Evolutionary conservation across 2,329 filamentous ascomycete species (phyloP).

Genomic region (Cladophialophora psammophila): DNA sequence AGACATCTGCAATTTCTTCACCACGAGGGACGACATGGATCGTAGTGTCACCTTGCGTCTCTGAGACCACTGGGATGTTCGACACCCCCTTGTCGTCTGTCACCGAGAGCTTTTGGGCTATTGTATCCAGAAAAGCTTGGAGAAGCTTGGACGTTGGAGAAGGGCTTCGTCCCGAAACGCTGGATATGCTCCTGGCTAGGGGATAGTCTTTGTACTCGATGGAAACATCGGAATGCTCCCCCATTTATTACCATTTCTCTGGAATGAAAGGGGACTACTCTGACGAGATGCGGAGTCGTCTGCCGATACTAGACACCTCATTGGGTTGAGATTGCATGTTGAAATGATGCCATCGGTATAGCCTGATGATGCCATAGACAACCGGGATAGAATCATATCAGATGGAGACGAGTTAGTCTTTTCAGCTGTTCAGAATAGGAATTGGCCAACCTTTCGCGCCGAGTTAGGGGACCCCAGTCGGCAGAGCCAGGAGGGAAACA

Average conservation of each 20-base stretch:
- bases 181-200: background rate
- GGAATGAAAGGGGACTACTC: slow-evolving; percentile 15
- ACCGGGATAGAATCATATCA: background rate
- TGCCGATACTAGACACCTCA: slow-evolving; percentile 7
- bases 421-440: background rate
- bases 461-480: background rate
- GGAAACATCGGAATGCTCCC: slow-evolving; percentile 5
- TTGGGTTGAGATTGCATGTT: slow-evolving; percentile 17
- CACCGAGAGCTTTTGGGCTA: slow-evolving; percentile 7
- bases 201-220: slow-evolving; percentile 6
- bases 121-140: slow-evolving; percentile 6
- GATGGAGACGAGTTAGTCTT: background rate
- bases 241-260: slow-evolving; percentile 2
- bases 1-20: slow-evolving; percentile 19
- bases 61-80: slow-evolving; percentile 9
- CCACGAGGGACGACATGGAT: slow-evolving; percentile 25
- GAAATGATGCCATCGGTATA: slow-evolving; percentile 19
- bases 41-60: background rate
- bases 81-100: slow-evolving; percentile 2
- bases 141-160: slow-evolving; percentile 10
- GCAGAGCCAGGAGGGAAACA: background rate
- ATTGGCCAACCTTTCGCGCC: background rate
- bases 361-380: slow-evolving; percentile 18
- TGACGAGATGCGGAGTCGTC: slow-evolving; percentile 17
- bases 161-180: background rate